Evolutionary conservation across 140 eudicot species (phyloP), one percentile per base, ranked within the genome.

Genomic region (Oenanthe javanica): DNA sequence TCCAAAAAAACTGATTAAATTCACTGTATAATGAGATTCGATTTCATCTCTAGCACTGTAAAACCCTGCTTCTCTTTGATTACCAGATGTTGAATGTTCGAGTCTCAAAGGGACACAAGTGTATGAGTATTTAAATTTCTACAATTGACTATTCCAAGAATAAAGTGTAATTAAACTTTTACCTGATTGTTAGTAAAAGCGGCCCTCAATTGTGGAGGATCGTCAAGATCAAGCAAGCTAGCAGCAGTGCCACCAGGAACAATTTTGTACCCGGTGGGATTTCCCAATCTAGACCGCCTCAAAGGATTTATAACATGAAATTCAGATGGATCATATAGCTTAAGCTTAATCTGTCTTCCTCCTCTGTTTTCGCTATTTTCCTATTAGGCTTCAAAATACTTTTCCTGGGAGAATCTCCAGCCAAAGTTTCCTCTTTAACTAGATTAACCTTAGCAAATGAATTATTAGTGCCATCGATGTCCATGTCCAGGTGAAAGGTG

Each of bases 161-260:
- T 8, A n/a, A n/a, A 59, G 0, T 5, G 16, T 55, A 55, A 19
- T 27, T 6, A 66, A 27, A 71, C 0, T 21, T 6, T 13, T 81
- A 89, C 93, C 91, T 89, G 97, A 76, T 90, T 92, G 72, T 92
- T 92, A 0, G 96, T 87, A 70, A 90, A 90, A 72, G 94, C 90
- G 1, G 80, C 93, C 45, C 97, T 85, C 25, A 78, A 73, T 81
- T 93, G 98, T 0, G 98, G 98, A 59, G 92, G 87, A 75, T 93
- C 98, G 46, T 86, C 85, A 1, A 71, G 93, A 72, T 89, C 94
- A 83, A 91, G 93, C 77, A 93, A 57, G 79, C 93, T 89, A 80
- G 94, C 94, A 4, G 96, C 91, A 3, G 79, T 89, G 23, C 86
- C 91, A 79, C 88, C 84, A 0, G 98, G 96, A 47, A 93, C 94